Conservation (phyloP, 2,329 filamentous ascomycete species). For the Paramyrothecium sp. region DNA sequence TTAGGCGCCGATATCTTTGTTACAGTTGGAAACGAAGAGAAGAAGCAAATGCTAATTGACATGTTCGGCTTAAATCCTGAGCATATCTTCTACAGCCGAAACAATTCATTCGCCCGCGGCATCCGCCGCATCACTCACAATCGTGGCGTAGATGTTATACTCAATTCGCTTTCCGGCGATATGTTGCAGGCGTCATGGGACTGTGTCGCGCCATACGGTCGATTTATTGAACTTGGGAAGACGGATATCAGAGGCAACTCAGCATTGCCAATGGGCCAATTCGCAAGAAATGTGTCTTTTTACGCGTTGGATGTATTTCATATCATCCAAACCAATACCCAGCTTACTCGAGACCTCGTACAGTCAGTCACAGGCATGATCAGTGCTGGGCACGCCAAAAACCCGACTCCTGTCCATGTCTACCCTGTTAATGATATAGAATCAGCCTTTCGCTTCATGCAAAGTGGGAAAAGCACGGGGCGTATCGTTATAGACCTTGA, state of each 20-base stretch:
- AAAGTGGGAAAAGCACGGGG: no score
- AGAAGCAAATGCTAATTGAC: slow-evolving; percentile 24
- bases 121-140: slow-evolving; percentile 22
- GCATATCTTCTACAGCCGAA: slow-evolving; percentile 27
- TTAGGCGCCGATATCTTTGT: slow-evolving; percentile 20
- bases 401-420: no score
- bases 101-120: slow-evolving; percentile 21
- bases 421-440: no score
- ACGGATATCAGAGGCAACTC: slow-evolving; percentile 19
- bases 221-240: slow-evolving; percentile 34
- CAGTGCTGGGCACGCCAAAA: no score
- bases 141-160: slow-evolving; percentile 29
- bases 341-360: no score
- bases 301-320: slow-evolving; percentile 12
- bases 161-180: slow-evolving; percentile 31
- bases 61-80: slow-evolving; percentile 25
- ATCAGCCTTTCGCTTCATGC: no score
- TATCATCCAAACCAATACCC: no score
- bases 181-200: slow-evolving; percentile 27
- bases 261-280: slow-evolving; percentile 10
- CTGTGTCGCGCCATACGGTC: slow-evolving; percentile 30
- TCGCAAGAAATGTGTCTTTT: slow-evolving; percentile 16
- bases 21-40: slow-evolving; percentile 20
- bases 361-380: no score
- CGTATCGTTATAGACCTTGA: no score